These are phyloP conservation scores for Aspergillus latus DNA, from an alignment of 2,329 filamentous ascomycete species.

Conservation along the genomic window DNA sequence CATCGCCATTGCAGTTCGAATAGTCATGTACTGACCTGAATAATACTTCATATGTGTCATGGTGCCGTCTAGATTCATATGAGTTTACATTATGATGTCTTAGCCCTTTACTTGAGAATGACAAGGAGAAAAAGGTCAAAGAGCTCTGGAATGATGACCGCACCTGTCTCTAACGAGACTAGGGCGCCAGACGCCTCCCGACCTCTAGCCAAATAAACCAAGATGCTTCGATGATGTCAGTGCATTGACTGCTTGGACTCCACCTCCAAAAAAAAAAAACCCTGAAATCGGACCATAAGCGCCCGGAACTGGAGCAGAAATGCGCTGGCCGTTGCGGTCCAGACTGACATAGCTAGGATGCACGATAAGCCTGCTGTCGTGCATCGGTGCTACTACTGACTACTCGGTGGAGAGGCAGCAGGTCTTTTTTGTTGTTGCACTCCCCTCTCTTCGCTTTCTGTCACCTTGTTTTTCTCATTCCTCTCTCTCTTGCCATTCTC, in stretches of 20 bases:
- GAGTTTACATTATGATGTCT: not conserved
- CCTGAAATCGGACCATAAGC: slow-evolving; percentile 18
- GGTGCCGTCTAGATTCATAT: not conserved
- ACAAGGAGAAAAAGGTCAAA: not conserved
- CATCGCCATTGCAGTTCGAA: slow-evolving; percentile 12
- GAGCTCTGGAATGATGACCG: not conserved
- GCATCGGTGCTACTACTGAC: slow-evolving; percentile 4
- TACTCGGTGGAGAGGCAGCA: not conserved
- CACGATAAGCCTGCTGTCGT: slow-evolving; percentile 7
- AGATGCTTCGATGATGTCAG: slow-evolving; percentile 13
- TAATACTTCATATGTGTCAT: slow-evolving; percentile 3
- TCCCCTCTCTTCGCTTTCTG: slow-evolving; percentile 3
- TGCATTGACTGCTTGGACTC: slow-evolving; percentile 1
- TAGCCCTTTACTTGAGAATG: not conserved
- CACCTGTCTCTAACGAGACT: not conserved
- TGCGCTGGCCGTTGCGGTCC: slow-evolving; percentile 8
- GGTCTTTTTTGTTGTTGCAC: not conserved
- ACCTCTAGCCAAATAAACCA: not conserved
- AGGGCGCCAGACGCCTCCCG: not conserved
- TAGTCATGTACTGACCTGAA: slow-evolving; percentile 14
- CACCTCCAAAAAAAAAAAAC: slow-evolving; percentile 2
- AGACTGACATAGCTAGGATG: slow-evolving; percentile 8
- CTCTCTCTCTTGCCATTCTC: not conserved
- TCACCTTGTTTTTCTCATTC: not conserved
- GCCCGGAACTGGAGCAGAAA: slow-evolving; percentile 10